Evolutionary conservation across 495 filamentous ascomycete species (phyloP).

Genomic region (Pyrenula massariospora): DNA sequence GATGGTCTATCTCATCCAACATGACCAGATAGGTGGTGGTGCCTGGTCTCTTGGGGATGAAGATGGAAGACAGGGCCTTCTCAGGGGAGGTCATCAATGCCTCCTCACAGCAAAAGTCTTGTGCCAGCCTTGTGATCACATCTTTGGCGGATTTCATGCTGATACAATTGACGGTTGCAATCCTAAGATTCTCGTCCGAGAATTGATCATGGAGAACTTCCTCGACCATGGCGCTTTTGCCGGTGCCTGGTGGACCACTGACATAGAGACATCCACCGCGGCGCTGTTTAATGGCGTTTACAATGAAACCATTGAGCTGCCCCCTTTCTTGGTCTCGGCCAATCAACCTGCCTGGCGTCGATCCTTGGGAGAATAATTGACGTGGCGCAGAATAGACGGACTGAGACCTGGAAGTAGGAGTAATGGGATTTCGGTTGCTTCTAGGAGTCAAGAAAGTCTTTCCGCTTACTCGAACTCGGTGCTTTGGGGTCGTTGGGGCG

Average conservation of each 20-base stretch:
- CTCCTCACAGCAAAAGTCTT: conserved; percentile 47
- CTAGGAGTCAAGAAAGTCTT: conserved; percentile 56
- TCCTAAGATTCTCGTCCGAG: conserved; percentile 37
- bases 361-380: conserved; percentile 73
- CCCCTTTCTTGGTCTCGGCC: conserved; percentile 72
- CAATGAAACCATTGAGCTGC: conserved; percentile 59
- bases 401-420: conserved; percentile 42
- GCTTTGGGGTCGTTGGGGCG: conserved; percentile 55
- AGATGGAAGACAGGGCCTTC: conserved; percentile 47
- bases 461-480: conserved; percentile 49
- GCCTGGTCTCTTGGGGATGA: conserved; percentile 39
- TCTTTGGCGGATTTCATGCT: conserved; percentile 77
- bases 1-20: conserved; percentile 90
- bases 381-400: conserved; percentile 79
- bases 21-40: conserved; percentile 60
- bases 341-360: conserved; percentile 62
- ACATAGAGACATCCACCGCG: conserved; percentile 86
- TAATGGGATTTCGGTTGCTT: conserved; percentile 52
- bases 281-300: conserved; percentile 42
- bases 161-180: conserved; percentile 88
- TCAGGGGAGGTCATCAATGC: conserved; percentile 45
- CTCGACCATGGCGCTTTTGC: conserved; percentile 85
- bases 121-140: conserved; percentile 63
- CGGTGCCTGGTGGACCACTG: conserved; percentile 89
- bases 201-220: conserved; percentile 57